phyloP scores from a whole-genome alignment of 495 filamentous ascomycete species.

The Penicillium bovifimosum region DNA sequence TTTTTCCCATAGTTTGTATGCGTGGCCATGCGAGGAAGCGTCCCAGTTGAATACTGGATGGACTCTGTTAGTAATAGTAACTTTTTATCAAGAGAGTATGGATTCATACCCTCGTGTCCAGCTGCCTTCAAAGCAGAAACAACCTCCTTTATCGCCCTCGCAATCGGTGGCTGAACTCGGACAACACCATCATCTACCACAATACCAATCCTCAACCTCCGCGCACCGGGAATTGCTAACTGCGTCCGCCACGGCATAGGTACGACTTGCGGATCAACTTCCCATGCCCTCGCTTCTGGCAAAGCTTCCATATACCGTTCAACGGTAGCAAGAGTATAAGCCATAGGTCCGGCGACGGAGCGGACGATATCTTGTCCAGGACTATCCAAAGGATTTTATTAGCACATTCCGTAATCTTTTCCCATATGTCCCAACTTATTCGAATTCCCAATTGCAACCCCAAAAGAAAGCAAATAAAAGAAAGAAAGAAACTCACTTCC shows the following conservation, averaged over 20 bases:
- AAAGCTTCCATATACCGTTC: slow-evolving; percentile 31
- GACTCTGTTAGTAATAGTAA: no score
- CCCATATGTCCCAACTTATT: no score
- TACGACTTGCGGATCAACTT: slow-evolving; percentile 31
- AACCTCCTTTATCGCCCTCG: slow-evolving; percentile 37
- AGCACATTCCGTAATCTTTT: neutral
- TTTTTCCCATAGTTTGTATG: slow-evolving; percentile 41
- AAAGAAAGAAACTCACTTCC: slow-evolving; percentile 31
- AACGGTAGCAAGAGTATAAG: slow-evolving; percentile 19
- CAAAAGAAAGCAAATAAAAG: neutral
- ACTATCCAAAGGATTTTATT: slow-evolving; percentile 8
- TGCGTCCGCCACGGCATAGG: slow-evolving; percentile 42
- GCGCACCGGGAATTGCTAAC: slow-evolving; percentile 17
- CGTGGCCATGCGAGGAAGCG: slow-evolving; percentile 26
- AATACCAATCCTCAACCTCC: slow-evolving; percentile 45
- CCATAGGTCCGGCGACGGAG: slow-evolving; percentile 30
- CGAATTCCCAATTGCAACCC: no score
- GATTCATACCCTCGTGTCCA: slow-evolving; percentile 42
- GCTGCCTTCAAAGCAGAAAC: slow-evolving; percentile 37
- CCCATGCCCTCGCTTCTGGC: slow-evolving; percentile 23
- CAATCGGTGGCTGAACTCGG: slow-evolving; percentile 51
- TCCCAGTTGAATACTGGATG: slow-evolving; percentile 47
- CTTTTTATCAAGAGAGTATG: no score
- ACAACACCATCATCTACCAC: slow-evolving; percentile 52
- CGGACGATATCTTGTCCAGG: slow-evolving; percentile 29